These are phyloP conservation scores for Hygrophila difformis DNA, from an alignment of 257 asterid species.

Conservation along the genomic window DNA sequence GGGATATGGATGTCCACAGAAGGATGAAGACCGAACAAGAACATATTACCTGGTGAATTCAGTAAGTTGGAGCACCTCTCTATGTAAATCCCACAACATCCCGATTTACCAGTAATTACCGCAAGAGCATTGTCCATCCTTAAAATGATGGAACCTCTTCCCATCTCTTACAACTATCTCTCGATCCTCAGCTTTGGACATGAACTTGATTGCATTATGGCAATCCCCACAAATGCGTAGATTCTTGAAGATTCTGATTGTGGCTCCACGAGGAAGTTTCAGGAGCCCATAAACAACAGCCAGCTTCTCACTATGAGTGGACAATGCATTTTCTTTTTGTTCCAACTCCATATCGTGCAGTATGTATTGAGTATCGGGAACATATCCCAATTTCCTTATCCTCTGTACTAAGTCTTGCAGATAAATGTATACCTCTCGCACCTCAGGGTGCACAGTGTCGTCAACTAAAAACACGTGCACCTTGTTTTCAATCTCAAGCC, in stretches of 20 bases:
- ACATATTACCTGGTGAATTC: too few relatives aligned
- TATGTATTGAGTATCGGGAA: constrained; percentile 56
- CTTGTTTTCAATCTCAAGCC: constrained; percentile 63
- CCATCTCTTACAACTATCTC: constrained; percentile 64
- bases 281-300: constrained; percentile 65
- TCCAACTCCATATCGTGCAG: constrained; percentile 67
- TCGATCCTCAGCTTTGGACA: constrained; percentile 55
- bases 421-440: constrained; percentile 36
- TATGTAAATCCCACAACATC: too few relatives aligned
- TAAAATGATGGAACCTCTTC: constrained; percentile 67
- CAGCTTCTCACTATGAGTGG: constrained; percentile 73
- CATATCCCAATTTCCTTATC: constrained; percentile 55
- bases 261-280: constrained; percentile 51
- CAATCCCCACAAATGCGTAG: constrained; percentile 69
- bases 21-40: too few relatives aligned
- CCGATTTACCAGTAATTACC: constrained; percentile 55
- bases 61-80: too few relatives aligned
- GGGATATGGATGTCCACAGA: too few relatives aligned
- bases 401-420: constrained; percentile 39
- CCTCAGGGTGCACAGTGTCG: constrained; percentile 63
- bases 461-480: constrained; percentile 60
- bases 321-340: constrained; percentile 60
- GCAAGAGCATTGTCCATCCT: constrained; percentile 67
- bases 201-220: constrained; percentile 56
- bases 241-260: constrained; percentile 63